phyloP scores from a whole-genome alignment of 495 filamentous ascomycete genomes.

The Geoglossum glabrum region DNA sequence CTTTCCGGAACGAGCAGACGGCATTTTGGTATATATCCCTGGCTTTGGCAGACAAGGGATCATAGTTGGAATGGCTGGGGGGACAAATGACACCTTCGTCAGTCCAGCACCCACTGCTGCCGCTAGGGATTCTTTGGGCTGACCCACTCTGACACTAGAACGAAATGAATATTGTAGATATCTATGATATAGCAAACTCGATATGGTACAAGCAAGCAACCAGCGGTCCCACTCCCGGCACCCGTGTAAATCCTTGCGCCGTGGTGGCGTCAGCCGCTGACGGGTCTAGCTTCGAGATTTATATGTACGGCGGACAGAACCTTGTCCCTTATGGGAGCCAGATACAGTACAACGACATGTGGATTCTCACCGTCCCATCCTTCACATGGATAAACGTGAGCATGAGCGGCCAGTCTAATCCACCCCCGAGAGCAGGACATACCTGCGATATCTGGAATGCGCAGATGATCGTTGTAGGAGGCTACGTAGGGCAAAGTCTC shows the following conservation, averaged over 20 bases:
- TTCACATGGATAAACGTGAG: slow-evolving; percentile 57
- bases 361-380: slow-evolving; percentile 53
- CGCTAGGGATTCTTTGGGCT: background rate
- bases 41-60: slow-evolving; percentile 50
- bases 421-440: slow-evolving; percentile 45
- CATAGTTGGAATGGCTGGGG: slow-evolving; percentile 48
- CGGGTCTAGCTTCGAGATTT: slow-evolving; percentile 50
- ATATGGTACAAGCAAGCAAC: slow-evolving; percentile 65
- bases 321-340: slow-evolving; percentile 36
- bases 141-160: slow-evolving; percentile 20
- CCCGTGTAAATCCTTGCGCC: slow-evolving; percentile 56
- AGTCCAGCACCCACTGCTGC: slow-evolving; percentile 8
- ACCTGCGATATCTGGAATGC: slow-evolving; percentile 46
- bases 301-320: slow-evolving; percentile 60
- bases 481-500: slow-evolving; percentile 39
- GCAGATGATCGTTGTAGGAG: slow-evolving; percentile 53
- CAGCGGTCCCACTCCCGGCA: slow-evolving; percentile 35
- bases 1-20: slow-evolving; percentile 53
- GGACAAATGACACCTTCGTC: slow-evolving; percentile 37
- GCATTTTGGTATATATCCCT: slow-evolving; percentile 47
- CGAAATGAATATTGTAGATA: slow-evolving; percentile 51
- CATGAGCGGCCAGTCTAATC: slow-evolving; percentile 26
- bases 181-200: slow-evolving; percentile 56
- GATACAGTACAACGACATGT: slow-evolving; percentile 52
- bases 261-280: slow-evolving; percentile 50